These are phyloP conservation scores for Amphibolis antarctica DNA, from an alignment of 106 monocot genomes.

Conservation along the genomic window DNA sequence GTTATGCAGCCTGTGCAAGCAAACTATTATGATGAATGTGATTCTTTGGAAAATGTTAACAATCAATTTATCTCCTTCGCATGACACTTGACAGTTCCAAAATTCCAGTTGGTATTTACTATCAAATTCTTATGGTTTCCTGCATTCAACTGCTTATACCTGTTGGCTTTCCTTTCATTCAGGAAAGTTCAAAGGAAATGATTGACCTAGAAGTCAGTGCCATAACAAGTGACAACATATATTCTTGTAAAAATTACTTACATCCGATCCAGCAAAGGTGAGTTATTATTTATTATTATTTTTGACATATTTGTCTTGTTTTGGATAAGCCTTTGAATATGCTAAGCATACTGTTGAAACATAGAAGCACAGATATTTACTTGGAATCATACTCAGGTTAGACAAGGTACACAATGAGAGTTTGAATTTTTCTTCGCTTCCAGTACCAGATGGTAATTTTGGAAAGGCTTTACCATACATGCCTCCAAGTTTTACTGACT, in stretches of 20 bases:
- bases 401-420: conserved; percentile 11
- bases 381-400: conserved; percentile 13
- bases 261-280: conserved; percentile 4
- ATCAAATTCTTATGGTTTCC: background rate
- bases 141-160: background rate
- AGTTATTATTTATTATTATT: background rate
- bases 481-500: conserved; percentile 58
- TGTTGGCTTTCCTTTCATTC: background rate
- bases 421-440: conserved; percentile 1
- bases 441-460: conserved; percentile 16
- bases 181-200: conserved; percentile 32
- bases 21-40: background rate
- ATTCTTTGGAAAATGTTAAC: background rate
- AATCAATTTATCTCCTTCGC: background rate
- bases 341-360: background rate
- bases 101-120: background rate
- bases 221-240: conserved; percentile 29
- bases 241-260: conserved; percentile 7
- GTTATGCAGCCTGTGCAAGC: background rate
- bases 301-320: background rate
- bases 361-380: background rate
- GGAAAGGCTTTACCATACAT: conserved; percentile 25
- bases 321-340: too few relatives aligned
- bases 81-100: too few relatives aligned
- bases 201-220: conserved; percentile 21